A percentile compares a stretch with the other conserved stretches of the same genome.
These are phyloP conservation scores for Marchantia polymorpha DNA, from an alignment of 225 moss, liverwort and hornwort genomes.

Conservation along the genomic window DNA sequence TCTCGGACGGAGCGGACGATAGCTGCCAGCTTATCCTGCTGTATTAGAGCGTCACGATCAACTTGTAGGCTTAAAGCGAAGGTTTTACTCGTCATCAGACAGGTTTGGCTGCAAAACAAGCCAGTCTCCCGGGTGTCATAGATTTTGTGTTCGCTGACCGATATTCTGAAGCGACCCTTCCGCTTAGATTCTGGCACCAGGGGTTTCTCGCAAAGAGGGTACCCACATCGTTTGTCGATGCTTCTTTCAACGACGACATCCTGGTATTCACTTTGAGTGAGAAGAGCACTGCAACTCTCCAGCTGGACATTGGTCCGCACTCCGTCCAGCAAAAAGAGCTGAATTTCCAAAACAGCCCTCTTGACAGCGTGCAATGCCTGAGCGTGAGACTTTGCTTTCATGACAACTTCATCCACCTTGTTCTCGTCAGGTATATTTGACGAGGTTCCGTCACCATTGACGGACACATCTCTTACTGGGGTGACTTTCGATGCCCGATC, in stretches of 20 bases:
- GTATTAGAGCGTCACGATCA: constrained; percentile 49
- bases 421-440: not conserved
- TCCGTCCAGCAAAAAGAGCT: constrained; percentile 64
- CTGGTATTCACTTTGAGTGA: constrained; percentile 69
- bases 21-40: constrained; percentile 30
- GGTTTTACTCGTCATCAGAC: constrained; percentile 68
- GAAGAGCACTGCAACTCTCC: constrained; percentile 49
- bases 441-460: not conserved
- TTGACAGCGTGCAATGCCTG: constrained; percentile 62
- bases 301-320: constrained; percentile 61
- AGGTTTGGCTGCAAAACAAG: constrained; percentile 61
- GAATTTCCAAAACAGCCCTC: constrained; percentile 66
- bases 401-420: constrained; percentile 27
- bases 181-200: constrained; percentile 50
- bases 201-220: constrained; percentile 53
- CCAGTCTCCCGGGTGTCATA: constrained; percentile 73
- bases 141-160: constrained; percentile 82
- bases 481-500: constrained; percentile 16
- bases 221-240: constrained; percentile 71
- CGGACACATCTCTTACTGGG: constrained; percentile 1
- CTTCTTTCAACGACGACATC: constrained; percentile 86
- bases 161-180: constrained; percentile 78
- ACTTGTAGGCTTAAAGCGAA: constrained; percentile 53
- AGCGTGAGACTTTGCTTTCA: constrained; percentile 55
- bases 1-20: constrained; percentile 27